Evolutionary conservation across 495 filamentous ascomycete species (phyloP), one percentile per base, ranked within the genome.

Genomic region (Hypoxylon perforatum): DNA sequence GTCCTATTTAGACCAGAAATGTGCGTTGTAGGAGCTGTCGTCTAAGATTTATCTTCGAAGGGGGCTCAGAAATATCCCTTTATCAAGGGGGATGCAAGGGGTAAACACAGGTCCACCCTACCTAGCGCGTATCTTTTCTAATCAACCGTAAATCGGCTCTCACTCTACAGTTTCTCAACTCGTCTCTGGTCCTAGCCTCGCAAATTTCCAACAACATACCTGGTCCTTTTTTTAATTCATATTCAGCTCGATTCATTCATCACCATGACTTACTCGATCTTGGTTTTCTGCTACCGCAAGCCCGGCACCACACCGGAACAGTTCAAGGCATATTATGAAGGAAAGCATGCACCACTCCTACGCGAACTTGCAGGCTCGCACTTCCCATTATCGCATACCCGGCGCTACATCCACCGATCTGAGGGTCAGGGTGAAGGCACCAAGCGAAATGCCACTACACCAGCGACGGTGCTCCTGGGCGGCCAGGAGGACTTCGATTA

Each of bases 401-500:
- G 52, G 4, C 52, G 35, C 15, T 56, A 56, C 19, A n/a, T 56
- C 15, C 52, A 56, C 36, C 52, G 52, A 8, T 22, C 52, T 12
- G 25, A 33, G 25, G 17, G 23, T 14, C 33, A 42, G 18, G 28
- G 17, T 19, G 28, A 36, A 18, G 36, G 35, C 33, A 42, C 8
- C 8, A 56, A 35, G 52, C 52, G 52, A 6, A 56, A 56, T 21
- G 35, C 35, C 4, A n/a, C 21, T 9, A 22, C 5, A 6, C 52
- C 52, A 10, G 52, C 52, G n/a, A 47, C 52, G 19, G 51, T 54
- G 1, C 18, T 54, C 30, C 14, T 44, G 0, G 60, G 60, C 1
- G 22, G 39, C 4, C 60, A 57, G 33, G 51, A 18, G 1, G 60
- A 63, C 22, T 56, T 63, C 44, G 60, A 56, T 36, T 63, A 42